Base-by-base conservation (phyloP, 2,329 filamentous ascomycete species). In the Ramularia endophylla region DNA sequence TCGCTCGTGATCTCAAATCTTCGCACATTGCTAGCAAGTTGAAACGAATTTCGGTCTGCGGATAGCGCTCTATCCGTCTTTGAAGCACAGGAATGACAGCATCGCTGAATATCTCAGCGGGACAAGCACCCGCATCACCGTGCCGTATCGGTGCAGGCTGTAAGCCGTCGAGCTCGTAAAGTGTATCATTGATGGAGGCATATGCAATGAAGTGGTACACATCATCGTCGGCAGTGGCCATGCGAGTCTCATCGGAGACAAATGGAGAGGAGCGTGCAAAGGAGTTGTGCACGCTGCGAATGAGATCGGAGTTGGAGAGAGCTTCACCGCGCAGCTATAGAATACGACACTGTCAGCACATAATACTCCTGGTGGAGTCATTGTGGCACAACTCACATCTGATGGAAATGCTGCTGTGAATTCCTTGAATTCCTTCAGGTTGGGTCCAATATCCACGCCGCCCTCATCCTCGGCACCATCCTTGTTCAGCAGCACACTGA, bases 191-290 rank as follows among this genome's bases (percentile, higher is more conserved):
- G 53, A 95, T 75, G 40, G 82, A 77, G 7, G 87, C 89, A 68
- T 98, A 98, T 22, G 89, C 92, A 57, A 98, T 88, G 66, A 98
- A 98, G 70, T 98, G 92, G 69, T 94, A 98, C 19, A 90, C 86
- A 60, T 97, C 92, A 57, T 94, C 88, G 41, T 86, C 74, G 47
- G 81, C 80, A n/a, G 75, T 77, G 11, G 77, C 77, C 8, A 79
- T 71, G 8, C 82, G 77, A 53, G 83, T 78, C 47, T 87, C 94
- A 74, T 98, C 92, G 64, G 95, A 88, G 40, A 86, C 81, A 61
- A 98, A 98, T 2, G 92, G 92, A 44, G 83, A 94, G 46, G 84
- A 85, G 48, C 83, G 76, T 31, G 89, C 87, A 65, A 95, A 95
- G 48, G 84, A 85, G 65, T 95, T 95, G 73, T 95, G 89, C 41